Conservation (phyloP, 2,329 filamentous ascomycete genomes). For the Nemania diffusa region DNA sequence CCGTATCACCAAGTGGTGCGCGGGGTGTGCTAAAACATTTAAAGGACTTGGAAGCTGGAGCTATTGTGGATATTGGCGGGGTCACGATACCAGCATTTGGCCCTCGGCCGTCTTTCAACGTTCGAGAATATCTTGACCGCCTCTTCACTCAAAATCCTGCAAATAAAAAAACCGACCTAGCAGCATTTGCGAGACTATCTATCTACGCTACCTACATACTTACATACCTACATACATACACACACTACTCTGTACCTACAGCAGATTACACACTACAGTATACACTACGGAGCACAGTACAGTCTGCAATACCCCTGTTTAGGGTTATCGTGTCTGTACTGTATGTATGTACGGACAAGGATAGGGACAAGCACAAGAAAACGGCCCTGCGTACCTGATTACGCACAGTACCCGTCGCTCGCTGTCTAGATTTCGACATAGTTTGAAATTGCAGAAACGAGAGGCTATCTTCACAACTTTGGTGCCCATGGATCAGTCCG, state of each 20-base stretch:
- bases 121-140: slow-evolving; percentile 40
- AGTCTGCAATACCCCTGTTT: background rate
- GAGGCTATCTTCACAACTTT: background rate
- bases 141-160: slow-evolving; percentile 42
- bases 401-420: slow-evolving; percentile 22
- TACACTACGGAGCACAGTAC: background rate
- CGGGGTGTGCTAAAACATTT: slow-evolving; percentile 33
- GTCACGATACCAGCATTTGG: slow-evolving; percentile 43
- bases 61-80: slow-evolving; percentile 40
- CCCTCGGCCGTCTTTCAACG: slow-evolving; percentile 35
- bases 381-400: slow-evolving; percentile 3
- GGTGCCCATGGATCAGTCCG: slow-evolving; percentile 1
- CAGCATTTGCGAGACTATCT: slow-evolving; percentile 26
- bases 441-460: slow-evolving; percentile 2
- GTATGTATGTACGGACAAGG: background rate
- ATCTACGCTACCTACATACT: background rate
- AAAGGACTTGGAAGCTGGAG: slow-evolving; percentile 24
- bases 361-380: background rate
- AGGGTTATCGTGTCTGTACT: background rate
- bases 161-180: slow-evolving; percentile 34
- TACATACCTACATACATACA: background rate
- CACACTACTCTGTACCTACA: background rate
- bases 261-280: background rate
- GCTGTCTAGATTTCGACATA: slow-evolving; percentile 8
- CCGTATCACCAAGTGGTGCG: slow-evolving; percentile 2